Evolutionary conservation across 2,329 filamentous ascomycete genomes (phyloP).

Genomic region (Fusarium bactridioides): DNA sequence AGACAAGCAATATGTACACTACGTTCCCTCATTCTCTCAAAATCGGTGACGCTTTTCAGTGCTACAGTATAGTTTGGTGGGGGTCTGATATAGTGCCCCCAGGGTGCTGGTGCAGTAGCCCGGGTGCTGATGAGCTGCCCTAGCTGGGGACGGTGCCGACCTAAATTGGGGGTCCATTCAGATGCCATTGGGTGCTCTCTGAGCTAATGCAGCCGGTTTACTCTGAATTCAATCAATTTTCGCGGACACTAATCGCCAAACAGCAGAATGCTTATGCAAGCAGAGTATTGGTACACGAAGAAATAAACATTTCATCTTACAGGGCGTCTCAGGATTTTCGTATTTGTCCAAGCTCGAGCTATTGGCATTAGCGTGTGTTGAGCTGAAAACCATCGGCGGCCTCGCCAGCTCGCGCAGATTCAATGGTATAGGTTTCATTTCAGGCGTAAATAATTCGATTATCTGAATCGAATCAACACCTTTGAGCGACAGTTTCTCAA

Average conservation of each 20-base stretch:
- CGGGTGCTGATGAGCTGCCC: neutral
- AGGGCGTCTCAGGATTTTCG: neutral
- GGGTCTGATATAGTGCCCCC: neutral
- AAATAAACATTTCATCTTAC: neutral
- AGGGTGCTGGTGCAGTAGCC: neutral
- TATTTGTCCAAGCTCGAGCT: neutral
- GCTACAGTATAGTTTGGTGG: neutral
- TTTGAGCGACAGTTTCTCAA: neutral
- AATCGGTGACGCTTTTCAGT: neutral
- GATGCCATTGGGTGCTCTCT: neutral
- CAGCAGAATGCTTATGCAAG: no score
- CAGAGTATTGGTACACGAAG: rapidly evolving
- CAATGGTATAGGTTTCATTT: neutral
- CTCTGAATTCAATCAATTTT: neutral
- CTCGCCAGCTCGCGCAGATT: neutral
- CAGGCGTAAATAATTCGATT: rapidly evolving
- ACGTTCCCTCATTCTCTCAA: neutral
- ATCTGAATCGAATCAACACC: neutral
- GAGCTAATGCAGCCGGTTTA: neutral
- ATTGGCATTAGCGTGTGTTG: neutral
- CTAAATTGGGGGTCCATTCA: neutral
- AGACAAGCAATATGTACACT: neutral
- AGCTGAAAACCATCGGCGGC: neutral
- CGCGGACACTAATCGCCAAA: no score
- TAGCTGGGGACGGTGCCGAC: neutral